These are phyloP conservation scores for Macrophomina pseudophaseolina DNA, from an alignment of 2,329 filamentous ascomycete genomes.

Conservation along the genomic window DNA sequence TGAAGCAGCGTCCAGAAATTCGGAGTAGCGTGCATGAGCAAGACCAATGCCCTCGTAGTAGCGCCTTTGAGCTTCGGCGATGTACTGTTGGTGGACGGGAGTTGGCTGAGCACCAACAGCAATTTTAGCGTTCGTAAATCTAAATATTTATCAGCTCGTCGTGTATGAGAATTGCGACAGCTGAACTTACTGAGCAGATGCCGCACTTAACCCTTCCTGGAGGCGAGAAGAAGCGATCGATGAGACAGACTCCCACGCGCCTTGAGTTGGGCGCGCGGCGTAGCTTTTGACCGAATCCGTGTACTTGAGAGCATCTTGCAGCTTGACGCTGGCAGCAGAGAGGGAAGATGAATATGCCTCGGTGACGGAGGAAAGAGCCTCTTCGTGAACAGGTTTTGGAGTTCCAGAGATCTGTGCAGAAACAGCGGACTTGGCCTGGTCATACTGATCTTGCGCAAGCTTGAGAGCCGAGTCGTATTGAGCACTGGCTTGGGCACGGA, in stretches of 20 bases:
- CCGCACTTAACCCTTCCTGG: constrained; percentile 71
- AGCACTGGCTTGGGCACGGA: constrained; percentile 56
- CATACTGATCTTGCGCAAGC: constrained; percentile 70
- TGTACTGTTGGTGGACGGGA: constrained; percentile 56
- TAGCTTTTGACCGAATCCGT: constrained; percentile 47
- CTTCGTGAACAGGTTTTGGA: constrained; percentile 70
- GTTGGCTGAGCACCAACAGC: constrained; percentile 69
- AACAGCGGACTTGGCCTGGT: constrained; percentile 68
- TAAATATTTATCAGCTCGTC: background rate
- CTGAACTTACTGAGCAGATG: constrained; percentile 63
- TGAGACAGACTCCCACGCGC: constrained; percentile 61
- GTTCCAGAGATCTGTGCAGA: constrained; percentile 72
- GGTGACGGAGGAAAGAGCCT: constrained; percentile 72
- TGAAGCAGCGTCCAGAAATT: constrained; percentile 74
- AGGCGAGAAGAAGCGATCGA: constrained; percentile 74
- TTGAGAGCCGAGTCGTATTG: constrained; percentile 70
- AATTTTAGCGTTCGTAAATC: constrained; percentile 69
- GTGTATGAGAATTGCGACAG: background rate
- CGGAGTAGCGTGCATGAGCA: constrained; percentile 78
- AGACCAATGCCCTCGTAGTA: constrained; percentile 81
- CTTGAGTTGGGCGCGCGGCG: constrained; percentile 50
- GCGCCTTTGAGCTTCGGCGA: constrained; percentile 67
- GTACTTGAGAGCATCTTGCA: constrained; percentile 60
- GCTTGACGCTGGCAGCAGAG: constrained; percentile 63
- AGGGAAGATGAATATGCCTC: constrained; percentile 71